Conservation (phyloP, 352 stramenopile species). For the Elongisporangium prolatum region DNA sequence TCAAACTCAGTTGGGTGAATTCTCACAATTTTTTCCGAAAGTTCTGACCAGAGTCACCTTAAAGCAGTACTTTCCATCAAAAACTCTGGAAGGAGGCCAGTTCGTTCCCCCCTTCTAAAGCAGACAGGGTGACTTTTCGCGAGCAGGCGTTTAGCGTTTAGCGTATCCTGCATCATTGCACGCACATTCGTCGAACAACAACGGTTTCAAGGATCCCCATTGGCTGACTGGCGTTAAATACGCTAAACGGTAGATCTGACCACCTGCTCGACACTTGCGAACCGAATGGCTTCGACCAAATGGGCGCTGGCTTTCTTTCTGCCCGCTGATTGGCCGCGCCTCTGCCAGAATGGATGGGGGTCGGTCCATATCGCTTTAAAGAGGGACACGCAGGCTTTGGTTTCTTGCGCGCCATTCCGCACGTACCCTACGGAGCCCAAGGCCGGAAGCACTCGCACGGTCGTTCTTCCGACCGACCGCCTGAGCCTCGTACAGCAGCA, state of each 20-base stretch:
- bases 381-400: neutral
- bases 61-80: conserved; percentile 1
- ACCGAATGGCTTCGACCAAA: conserved; percentile 6
- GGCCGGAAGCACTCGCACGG: conserved; percentile 2
- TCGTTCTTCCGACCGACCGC: conserved; percentile 11
- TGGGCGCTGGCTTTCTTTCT: neutral
- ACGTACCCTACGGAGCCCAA: conserved; percentile 1
- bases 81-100: neutral
- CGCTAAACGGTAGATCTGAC: neutral
- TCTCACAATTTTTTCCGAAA: conserved; percentile 1
- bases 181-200: neutral
- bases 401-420: conserved; percentile 1
- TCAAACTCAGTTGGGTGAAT: neutral
- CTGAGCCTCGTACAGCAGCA: conserved; percentile 7
- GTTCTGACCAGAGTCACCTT: neutral
- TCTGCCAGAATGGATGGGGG: neutral
- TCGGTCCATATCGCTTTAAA: neutral
- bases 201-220: conserved; percentile 2
- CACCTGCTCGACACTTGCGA: conserved; percentile 7
- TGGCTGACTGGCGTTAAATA: conserved; percentile 1
- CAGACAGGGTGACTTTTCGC: neutral
- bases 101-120: neutral
- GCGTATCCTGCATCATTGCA: neutral
- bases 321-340: neutral
- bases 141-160: conserved; percentile 3